A percentile compares a stretch with the other conserved stretches of the same genome.
These are phyloP conservation scores for Raphanus hybrid DNA, from an alignment of 441 rosid genomes.

Conservation along the genomic window DNA sequence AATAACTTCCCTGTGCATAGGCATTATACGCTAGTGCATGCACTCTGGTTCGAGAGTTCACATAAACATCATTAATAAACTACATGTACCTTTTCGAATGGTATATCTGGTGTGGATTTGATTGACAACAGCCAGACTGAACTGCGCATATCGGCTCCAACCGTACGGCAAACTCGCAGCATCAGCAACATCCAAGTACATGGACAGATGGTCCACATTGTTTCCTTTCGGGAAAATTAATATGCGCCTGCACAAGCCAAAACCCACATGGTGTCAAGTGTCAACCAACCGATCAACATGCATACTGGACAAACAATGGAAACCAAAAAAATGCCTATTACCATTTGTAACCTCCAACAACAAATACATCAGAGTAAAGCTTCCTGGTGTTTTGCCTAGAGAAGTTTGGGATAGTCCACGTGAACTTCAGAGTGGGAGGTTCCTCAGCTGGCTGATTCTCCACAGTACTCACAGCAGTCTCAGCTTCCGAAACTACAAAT, in stretches of 20 bases:
- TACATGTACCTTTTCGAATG: constrained; percentile 55
- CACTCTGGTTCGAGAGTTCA: background rate
- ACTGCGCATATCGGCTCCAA: constrained; percentile 78
- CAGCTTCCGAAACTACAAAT: constrained; percentile 47
- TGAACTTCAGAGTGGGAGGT: constrained; percentile 62
- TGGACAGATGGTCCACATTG: constrained; percentile 73
- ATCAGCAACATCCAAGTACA: constrained; percentile 77
- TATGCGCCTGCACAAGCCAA: constrained; percentile 14
- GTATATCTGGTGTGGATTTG: constrained; percentile 60
- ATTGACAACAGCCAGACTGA: constrained; percentile 70
- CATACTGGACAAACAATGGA: background rate
- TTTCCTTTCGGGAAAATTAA: constrained; percentile 72
- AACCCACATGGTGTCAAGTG: background rate
- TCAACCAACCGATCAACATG: constrained; percentile 25
- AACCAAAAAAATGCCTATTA: constrained; percentile 22
- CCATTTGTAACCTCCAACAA: constrained; percentile 52
- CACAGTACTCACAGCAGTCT: constrained; percentile 49
- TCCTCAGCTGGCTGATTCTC: constrained; percentile 66
- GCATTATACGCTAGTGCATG: constrained; percentile 21
- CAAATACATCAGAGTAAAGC: constrained; percentile 46
- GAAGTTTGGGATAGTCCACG: constrained; percentile 55
- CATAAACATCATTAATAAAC: constrained; percentile 1
- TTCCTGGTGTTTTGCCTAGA: constrained; percentile 45
- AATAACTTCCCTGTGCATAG: background rate
- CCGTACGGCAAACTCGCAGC: constrained; percentile 66